These are phyloP conservation scores for Phytopythium mirpurense DNA, from an alignment of 352 stramenopile species.

Conservation along the genomic window DNA sequence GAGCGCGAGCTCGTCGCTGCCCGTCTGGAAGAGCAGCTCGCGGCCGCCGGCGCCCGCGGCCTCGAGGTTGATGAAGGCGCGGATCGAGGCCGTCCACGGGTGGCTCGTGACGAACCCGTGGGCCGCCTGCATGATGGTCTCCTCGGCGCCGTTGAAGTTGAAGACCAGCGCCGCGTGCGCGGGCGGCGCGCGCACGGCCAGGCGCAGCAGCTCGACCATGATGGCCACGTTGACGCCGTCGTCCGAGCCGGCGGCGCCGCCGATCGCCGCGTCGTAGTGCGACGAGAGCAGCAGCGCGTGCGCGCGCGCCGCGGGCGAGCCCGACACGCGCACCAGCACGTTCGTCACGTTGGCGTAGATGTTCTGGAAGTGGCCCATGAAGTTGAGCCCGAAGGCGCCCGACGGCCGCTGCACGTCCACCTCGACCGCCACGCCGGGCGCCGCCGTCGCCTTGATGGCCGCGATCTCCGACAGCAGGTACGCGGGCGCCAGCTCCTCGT, in stretches of 20 bases:
- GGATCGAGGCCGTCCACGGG: slow-evolving; percentile 59
- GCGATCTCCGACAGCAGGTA: slow-evolving; percentile 61
- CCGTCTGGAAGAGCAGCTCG: slow-evolving; percentile 75
- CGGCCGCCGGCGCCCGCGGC: slow-evolving; percentile 60
- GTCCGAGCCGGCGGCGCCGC: slow-evolving; percentile 58
- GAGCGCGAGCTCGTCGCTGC: slow-evolving; percentile 65
- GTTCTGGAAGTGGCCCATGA: slow-evolving; percentile 78
- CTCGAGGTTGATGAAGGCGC: slow-evolving; percentile 79
- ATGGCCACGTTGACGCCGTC: slow-evolving; percentile 80
- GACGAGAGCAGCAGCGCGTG: slow-evolving; percentile 71
- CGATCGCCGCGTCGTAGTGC: slow-evolving; percentile 77
- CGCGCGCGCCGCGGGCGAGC: slow-evolving; percentile 17
- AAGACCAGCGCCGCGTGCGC: slow-evolving; percentile 55
- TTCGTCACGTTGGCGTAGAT: slow-evolving; percentile 85
- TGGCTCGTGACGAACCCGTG: slow-evolving; percentile 83
- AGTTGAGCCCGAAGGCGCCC: slow-evolving; percentile 70
- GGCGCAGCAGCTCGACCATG: slow-evolving; percentile 66
- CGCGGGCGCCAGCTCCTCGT: slow-evolving; percentile 54
- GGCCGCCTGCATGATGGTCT: slow-evolving; percentile 74
- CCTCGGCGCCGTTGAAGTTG: slow-evolving; percentile 79
- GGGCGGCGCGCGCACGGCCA: slow-evolving; percentile 35
- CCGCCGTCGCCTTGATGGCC: slow-evolving; percentile 32
- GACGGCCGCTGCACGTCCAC: slow-evolving; percentile 64
- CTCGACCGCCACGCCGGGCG: slow-evolving; percentile 33
- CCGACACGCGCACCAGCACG: slow-evolving; percentile 61